phyloP scores from a whole-genome alignment of 805 yeast species.

The Schizosaccharomyces japonicus region DNA sequence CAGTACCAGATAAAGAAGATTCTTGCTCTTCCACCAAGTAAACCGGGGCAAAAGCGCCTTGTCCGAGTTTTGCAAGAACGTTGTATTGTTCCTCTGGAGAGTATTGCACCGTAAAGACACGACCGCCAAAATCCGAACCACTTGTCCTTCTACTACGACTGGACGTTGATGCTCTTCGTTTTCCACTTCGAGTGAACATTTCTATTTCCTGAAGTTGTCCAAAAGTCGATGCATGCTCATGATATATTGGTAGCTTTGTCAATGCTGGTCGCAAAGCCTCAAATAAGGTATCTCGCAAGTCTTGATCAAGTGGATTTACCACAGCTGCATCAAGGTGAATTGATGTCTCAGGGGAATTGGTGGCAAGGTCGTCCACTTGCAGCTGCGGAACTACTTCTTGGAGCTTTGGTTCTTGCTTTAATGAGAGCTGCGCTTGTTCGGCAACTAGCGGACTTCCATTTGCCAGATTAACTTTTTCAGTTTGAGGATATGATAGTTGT shows the following conservation, averaged over 20 bases:
- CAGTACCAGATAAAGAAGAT: background rate
- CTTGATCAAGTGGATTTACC: background rate
- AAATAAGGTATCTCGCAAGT: background rate
- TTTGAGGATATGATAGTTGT: too few species aligned
- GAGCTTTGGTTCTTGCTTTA: too few species aligned
- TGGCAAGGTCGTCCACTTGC: too few species aligned
- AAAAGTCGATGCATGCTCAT: background rate
- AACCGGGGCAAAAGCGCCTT: constrained; percentile 62
- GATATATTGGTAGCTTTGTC: background rate
- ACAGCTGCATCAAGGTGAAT: too few species aligned
- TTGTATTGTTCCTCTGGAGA: constrained; percentile 6
- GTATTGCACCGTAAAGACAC: background rate
- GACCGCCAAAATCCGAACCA: background rate
- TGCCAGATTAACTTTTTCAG: too few species aligned
- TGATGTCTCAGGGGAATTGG: too few species aligned
- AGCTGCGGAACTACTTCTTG: too few species aligned
- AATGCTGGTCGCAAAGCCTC: background rate
- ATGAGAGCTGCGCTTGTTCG: too few species aligned
- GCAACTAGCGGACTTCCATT: too few species aligned
- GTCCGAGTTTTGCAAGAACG: constrained; percentile 36
- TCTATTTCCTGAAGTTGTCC: background rate
- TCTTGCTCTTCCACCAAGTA: constrained; percentile 38
- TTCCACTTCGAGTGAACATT: background rate
- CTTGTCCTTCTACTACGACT: background rate
- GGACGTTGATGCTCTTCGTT: background rate